A percentile compares a stretch with the other conserved stretches of the same genome.
phyloP scores from a whole-genome alignment of 2,329 filamentous ascomycete genomes.

The Trichoderma koningiopsis region DNA sequence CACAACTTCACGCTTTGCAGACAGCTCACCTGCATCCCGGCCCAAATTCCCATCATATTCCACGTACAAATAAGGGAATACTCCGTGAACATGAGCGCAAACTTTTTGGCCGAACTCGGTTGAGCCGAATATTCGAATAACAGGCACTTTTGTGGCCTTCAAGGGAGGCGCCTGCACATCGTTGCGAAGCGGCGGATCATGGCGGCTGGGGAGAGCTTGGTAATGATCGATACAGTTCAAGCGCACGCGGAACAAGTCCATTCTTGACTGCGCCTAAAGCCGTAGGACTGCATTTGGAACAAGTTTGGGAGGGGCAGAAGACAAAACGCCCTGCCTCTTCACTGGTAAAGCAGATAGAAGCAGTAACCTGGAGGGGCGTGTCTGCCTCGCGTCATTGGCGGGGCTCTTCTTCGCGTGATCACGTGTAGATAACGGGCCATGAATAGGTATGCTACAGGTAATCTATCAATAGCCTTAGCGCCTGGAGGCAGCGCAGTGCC shows the following conservation, averaged over 20 bases:
- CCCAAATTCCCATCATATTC: conserved; percentile 74
- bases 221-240: conserved; percentile 97
- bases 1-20: neutral
- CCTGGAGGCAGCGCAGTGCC: neutral
- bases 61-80: conserved; percentile 93
- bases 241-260: conserved; percentile 80
- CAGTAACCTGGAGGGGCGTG: neutral
- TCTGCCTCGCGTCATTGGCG: conserved; percentile 19
- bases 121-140: conserved; percentile 87
- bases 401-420: conserved; percentile 31
- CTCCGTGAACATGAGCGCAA: conserved; percentile 92
- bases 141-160: conserved; percentile 73
- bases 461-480: neutral
- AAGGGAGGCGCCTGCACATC: conserved; percentile 60
- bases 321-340: neutral
- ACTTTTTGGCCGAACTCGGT: conserved; percentile 96
- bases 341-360: neutral
- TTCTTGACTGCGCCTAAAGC: conserved; percentile 32
- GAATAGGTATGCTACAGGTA: neutral
- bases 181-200: conserved; percentile 78
- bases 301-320: neutral
- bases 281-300: conserved; percentile 26
- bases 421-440: conserved; percentile 33
- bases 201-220: conserved; percentile 73
- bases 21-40: conserved; percentile 63